Evolutionary conservation across 2,329 filamentous ascomycete genomes (phyloP), one percentile per base, ranked within the genome.

Genomic region (Neonectria hederae): DNA sequence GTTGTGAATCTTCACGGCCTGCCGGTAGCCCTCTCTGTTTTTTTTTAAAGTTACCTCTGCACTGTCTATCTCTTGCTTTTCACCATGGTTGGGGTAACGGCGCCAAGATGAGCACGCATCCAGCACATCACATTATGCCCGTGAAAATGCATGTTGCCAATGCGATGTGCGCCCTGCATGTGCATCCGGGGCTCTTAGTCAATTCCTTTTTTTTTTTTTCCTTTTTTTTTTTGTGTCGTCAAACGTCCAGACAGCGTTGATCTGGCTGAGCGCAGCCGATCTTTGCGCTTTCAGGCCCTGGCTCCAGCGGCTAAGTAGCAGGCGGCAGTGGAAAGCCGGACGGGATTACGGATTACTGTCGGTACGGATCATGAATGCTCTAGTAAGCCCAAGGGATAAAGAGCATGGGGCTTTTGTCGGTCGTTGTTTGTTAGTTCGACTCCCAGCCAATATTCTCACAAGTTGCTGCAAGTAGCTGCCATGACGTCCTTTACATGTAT

Each of bases 261-360:
- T 54, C 49, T 57, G 38, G 24, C 43, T 49, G 32, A 53, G 65
- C 28, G 53, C 49, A 45, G 54, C 42, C 58, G 53, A 61, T 61
- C 65, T 65, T 54, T 61, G 59, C 65, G 56, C 46, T 63, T 65
- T 67, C 54, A 28, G 62, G 46, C 51, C 35, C 32, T 19, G 35
- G 38, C 22, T 45, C 53, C 53, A 45, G 53, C 24, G 35, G 35
- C 35, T 38, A 38, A 38, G 35, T 14, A 38, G 35, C 35, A 17
- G 14, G 14, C 35, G 6, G 35, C 9, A 14, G n/a, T 38, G 14
- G 17, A 38, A n/a, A n/a, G 14, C 35, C n/a, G 35, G 35, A 38
- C 35, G 35, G 35, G 13, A n/a, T 38, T 38, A 7, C 24, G 26
- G 19, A 42, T 56, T 62, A 26, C 38, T n/a, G 24, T 40, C 4